Percentiles rank a stretch among this genome's conserved stretches.
phyloP scores from a whole-genome alignment of 2,329 filamentous ascomycete species.

The Trichoderma arundinaceum region DNA sequence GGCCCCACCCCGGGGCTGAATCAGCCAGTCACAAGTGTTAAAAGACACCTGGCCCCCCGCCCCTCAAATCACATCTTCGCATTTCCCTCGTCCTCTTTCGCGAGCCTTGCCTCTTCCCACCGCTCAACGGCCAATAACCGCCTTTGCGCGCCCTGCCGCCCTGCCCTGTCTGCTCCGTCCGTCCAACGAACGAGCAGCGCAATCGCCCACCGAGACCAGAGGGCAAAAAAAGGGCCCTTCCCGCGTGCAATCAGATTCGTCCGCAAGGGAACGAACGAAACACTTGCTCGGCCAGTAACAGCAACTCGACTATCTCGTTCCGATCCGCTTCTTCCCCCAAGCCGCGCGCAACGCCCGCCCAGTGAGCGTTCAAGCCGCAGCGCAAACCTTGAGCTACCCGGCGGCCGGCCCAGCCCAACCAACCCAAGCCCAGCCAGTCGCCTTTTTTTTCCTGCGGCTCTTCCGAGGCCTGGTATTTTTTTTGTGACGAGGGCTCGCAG shows the following conservation, averaged over 20 bases:
- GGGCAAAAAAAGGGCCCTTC: slow-evolving; percentile 33
- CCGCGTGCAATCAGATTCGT: slow-evolving; percentile 37
- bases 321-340: slow-evolving; percentile 32
- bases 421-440: background rate
- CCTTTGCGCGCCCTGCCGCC: slow-evolving; percentile 41
- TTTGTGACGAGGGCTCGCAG: no score
- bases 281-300: slow-evolving; percentile 36
- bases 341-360: slow-evolving; percentile 31
- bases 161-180: slow-evolving; percentile 41
- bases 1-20: slow-evolving; percentile 51
- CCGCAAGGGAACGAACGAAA: slow-evolving; percentile 31
- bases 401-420: slow-evolving; percentile 6
- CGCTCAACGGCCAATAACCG: slow-evolving; percentile 56
- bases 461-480: background rate
- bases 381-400: slow-evolving; percentile 25
- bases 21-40: slow-evolving; percentile 58
- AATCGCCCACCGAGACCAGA: slow-evolving; percentile 20
- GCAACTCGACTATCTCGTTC: slow-evolving; percentile 34
- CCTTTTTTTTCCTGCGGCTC: slow-evolving; percentile 3
- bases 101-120: slow-evolving; percentile 41
- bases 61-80: slow-evolving; percentile 60
- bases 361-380: slow-evolving; percentile 19
- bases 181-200: slow-evolving; percentile 16
- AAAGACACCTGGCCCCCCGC: slow-evolving; percentile 50
- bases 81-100: slow-evolving; percentile 48